These are phyloP conservation scores for Leishmania amazonensis DNA, from an alignment of 208 protist species.

Conservation along the genomic window DNA sequence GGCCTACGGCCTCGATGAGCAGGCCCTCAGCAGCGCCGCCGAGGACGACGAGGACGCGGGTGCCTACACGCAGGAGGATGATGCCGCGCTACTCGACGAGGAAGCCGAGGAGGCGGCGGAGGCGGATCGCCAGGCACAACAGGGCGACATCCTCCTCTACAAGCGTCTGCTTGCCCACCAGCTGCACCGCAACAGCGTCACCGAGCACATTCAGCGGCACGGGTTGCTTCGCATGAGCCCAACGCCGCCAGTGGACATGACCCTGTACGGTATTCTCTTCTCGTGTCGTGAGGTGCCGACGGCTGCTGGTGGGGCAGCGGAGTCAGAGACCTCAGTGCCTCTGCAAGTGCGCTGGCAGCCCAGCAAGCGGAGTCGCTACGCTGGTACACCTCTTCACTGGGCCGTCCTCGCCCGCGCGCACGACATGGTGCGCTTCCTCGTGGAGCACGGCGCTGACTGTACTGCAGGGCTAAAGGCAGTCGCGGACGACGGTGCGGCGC, in stretches of 20 bases:
- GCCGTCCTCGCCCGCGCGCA: slow-evolving; percentile 70
- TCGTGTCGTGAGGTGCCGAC: slow-evolving; percentile 8
- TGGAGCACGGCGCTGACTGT: slow-evolving; percentile 52
- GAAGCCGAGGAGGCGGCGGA: slow-evolving; percentile 34
- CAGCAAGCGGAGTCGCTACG: slow-evolving; percentile 53
- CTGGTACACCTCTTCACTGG: slow-evolving; percentile 77
- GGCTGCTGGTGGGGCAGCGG: neutral
- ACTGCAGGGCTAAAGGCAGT: slow-evolving; percentile 17
- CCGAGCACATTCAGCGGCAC: slow-evolving; percentile 26
- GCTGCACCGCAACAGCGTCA: slow-evolving; percentile 30
- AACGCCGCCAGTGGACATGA: slow-evolving; percentile 36
- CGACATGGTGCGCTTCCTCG: slow-evolving; percentile 53
- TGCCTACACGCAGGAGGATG: slow-evolving; percentile 3
- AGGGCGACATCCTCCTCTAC: slow-evolving; percentile 38
- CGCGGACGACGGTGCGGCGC: neutral
- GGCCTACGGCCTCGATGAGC: slow-evolving; percentile 26
- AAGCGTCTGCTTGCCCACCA: slow-evolving; percentile 37
- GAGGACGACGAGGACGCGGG: neutral
- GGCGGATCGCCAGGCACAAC: slow-evolving; percentile 30
- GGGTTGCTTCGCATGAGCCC: slow-evolving; percentile 37
- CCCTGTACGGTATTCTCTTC: slow-evolving; percentile 48
- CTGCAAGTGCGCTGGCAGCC: slow-evolving; percentile 58
- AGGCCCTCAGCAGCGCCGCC: slow-evolving; percentile 2
- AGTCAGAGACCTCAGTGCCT: neutral
- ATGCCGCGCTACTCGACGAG: slow-evolving; percentile 19